phyloP scores from a whole-genome alignment of 345 rosid species.

The Eutrema heterophyllum region DNA sequence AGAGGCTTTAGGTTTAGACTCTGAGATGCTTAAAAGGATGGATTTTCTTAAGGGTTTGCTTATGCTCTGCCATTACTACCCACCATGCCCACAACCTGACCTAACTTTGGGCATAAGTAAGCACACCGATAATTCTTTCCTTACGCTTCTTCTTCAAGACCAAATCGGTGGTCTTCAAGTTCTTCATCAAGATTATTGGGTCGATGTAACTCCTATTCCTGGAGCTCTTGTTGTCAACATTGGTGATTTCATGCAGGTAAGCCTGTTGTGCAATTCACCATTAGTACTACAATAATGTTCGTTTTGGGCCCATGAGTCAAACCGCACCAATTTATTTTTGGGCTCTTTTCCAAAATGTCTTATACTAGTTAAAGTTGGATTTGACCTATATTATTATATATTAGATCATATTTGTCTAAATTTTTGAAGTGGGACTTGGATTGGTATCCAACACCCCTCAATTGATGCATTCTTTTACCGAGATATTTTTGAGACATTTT shows the following conservation, averaged over 20 bases:
- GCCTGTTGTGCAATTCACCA: not conserved
- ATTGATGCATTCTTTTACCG: not conserved
- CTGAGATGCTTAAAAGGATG: not conserved
- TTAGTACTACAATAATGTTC: too few species aligned
- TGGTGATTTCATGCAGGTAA: not conserved
- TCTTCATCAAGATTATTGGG: not conserved
- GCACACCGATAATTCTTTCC: not conserved
- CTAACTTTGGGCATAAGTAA: not conserved
- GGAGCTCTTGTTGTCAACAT: conserved; percentile 1
- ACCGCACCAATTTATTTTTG: too few species aligned
- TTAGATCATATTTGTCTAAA: too few species aligned
- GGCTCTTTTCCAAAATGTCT: too few species aligned
- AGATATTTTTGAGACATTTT: not conserved
- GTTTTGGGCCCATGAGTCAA: too few species aligned
- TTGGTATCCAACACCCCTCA: too few species aligned
- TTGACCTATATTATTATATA: too few species aligned
- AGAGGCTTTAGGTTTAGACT: not conserved
- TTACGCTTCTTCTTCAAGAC: not conserved
- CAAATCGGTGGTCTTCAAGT: not conserved
- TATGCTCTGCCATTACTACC: conserved; percentile 8
- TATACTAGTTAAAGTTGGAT: too few species aligned
- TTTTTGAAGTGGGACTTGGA: too few species aligned
- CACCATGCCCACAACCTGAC: conserved; percentile 9
- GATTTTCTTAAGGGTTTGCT: not conserved
- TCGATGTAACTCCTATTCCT: not conserved